These are phyloP conservation scores for Bassia scoparia DNA, from an alignment of 148 eudicot species.

Conservation along the genomic window DNA sequence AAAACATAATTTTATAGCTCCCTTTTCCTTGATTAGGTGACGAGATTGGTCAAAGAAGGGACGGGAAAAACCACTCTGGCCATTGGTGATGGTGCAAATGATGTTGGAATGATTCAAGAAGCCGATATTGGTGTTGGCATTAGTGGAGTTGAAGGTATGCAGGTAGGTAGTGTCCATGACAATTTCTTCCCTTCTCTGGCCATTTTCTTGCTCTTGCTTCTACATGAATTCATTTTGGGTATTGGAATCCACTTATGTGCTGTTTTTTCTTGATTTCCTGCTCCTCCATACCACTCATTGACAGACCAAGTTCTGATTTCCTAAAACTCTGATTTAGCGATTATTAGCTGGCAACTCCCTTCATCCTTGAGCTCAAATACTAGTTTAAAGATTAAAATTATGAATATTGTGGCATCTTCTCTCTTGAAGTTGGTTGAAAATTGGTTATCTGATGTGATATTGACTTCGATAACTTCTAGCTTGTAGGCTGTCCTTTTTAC, in stretches of 20 bases:
- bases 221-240: not conserved
- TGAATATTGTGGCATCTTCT: not conserved
- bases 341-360: not conserved
- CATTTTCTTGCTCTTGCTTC: conserved; percentile 5
- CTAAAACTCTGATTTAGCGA: not conserved
- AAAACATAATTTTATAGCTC: not conserved
- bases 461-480: not conserved
- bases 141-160: conserved; percentile 98
- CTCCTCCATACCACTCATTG: not conserved
- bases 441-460: not conserved
- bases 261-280: not conserved
- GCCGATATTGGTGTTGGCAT: conserved; percentile 98
- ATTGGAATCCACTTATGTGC: not conserved
- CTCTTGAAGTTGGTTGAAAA: not conserved
- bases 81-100: conserved; percentile 98
- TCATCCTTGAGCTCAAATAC: not conserved
- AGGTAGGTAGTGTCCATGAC: conserved; percentile 51
- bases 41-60: conserved; percentile 91
- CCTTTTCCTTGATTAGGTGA: conserved; percentile 46
- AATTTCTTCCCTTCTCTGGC: not conserved
- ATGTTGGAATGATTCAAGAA: conserved; percentile 99
- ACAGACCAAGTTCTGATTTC: not conserved
- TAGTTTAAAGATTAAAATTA: not conserved
- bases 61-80: conserved; percentile 89
- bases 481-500: not conserved